Conservation (phyloP, 352 stramenopile species). For the Globisporangium heterothallicum region DNA sequence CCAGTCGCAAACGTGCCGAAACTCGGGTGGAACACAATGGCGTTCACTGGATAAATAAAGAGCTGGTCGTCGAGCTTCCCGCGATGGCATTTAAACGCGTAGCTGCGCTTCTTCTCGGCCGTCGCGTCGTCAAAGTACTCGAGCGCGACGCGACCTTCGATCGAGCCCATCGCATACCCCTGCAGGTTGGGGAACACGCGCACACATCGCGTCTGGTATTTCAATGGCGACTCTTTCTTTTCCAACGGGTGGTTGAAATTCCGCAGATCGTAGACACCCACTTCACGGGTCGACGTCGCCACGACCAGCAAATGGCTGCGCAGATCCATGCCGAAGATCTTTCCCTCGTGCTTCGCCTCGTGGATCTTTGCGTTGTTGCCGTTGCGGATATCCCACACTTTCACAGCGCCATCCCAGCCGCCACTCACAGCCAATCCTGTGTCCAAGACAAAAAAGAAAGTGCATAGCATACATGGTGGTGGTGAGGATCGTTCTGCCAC, state of each 20-base stretch:
- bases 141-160: conserved; percentile 95
- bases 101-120: conserved; percentile 68
- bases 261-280: conserved; percentile 81
- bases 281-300: conserved; percentile 43
- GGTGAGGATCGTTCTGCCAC: not conserved
- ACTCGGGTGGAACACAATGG: conserved; percentile 93
- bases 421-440: conserved; percentile 46
- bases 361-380: conserved; percentile 44
- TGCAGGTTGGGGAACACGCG: conserved; percentile 58
- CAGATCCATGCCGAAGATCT: conserved; percentile 69
- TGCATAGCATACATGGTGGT: not conserved
- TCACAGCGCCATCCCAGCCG: conserved; percentile 62
- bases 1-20: conserved; percentile 94
- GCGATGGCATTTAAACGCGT: conserved; percentile 98
- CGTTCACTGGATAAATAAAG: conserved; percentile 94
- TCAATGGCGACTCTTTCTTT: conserved; percentile 71
- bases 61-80: conserved; percentile 78
- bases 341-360: conserved; percentile 33
- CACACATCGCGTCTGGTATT: conserved; percentile 91
- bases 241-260: conserved; percentile 62
- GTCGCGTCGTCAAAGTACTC: conserved; percentile 89
- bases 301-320: conserved; percentile 52
- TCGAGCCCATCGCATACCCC: conserved; percentile 91
- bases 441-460: not conserved
- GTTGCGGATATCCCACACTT: conserved; percentile 66